Percentiles rank a stretch among this genome's conserved stretches.
These are phyloP conservation scores for Nannizziopsis barbatae DNA, from an alignment of 2,329 filamentous ascomycete species.

Conservation along the genomic window DNA sequence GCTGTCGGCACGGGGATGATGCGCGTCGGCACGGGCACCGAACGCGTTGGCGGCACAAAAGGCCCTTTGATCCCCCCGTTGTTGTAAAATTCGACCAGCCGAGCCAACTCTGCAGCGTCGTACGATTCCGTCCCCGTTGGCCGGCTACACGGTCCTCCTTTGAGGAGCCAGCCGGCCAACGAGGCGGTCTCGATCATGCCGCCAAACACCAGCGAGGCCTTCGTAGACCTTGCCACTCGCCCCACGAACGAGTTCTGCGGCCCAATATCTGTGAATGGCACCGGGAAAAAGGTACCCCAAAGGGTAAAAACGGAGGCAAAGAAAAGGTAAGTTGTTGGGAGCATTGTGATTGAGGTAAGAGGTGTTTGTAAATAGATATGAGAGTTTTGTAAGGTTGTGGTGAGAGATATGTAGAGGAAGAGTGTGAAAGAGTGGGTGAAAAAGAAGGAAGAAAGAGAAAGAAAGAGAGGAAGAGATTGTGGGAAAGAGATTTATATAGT, in stretches of 20 bases:
- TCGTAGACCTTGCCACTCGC: slow-evolving; percentile 1
- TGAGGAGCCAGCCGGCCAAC: background rate
- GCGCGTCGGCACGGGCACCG: no score
- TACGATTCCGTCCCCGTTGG: no score
- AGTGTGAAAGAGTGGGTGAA: background rate
- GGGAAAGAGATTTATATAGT: background rate
- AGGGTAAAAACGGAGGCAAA: slow-evolving; percentile 19
- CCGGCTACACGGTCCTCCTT: background rate
- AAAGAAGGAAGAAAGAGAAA: slow-evolving; percentile 3
- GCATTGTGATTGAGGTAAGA: background rate
- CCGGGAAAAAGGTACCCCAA: slow-evolving; percentile 19
- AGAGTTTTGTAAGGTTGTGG: no score
- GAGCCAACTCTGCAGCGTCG: no score
- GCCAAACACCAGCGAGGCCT: background rate
- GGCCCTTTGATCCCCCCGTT: no score
- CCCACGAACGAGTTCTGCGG: slow-evolving; percentile 16
- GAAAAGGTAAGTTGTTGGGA: background rate
- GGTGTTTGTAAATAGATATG: no score
- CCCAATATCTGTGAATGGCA: slow-evolving; percentile 17
- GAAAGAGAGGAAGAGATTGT: slow-evolving; percentile 7
- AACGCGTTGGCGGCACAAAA: no score
- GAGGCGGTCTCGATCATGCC: background rate
- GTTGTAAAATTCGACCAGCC: no score
- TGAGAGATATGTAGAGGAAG: slow-evolving; percentile 7
- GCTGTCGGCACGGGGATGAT: no score